phyloP scores from a whole-genome alignment of 2,329 filamentous ascomycete species.

The Cryoendolithus antarcticus region DNA sequence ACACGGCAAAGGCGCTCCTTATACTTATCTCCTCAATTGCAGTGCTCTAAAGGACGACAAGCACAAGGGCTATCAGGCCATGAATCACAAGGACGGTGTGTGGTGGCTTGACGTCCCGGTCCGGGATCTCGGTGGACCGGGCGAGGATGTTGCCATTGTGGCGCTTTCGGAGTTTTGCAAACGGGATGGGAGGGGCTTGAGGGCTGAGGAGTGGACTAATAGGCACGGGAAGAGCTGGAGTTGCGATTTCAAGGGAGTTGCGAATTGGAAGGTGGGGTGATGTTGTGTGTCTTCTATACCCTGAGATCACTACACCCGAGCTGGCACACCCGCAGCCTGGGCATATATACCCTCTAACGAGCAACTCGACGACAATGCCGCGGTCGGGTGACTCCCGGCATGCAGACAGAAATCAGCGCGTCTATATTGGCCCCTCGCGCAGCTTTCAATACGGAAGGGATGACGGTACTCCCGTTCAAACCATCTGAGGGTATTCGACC shows the following conservation, averaged over 20 bases:
- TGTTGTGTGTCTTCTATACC: constrained; percentile 1
- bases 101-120: constrained; percentile 68
- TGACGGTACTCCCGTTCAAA: too few species aligned
- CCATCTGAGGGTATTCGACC: too few species aligned
- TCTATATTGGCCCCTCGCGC: too few species aligned
- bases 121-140: constrained; percentile 52
- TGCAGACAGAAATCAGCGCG: too few species aligned
- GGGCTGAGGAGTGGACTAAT: constrained; percentile 30
- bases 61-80: too few species aligned
- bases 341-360: too few species aligned
- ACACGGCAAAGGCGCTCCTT: constrained; percentile 53
- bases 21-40: constrained; percentile 38
- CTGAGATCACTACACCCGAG: too few species aligned
- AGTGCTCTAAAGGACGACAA: too few species aligned
- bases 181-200: constrained; percentile 41
- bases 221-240: constrained; percentile 34
- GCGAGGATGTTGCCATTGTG: constrained; percentile 53
- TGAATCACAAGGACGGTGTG: constrained; percentile 48
- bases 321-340: too few species aligned
- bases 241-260: constrained; percentile 40
- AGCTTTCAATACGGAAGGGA: too few species aligned
- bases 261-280: constrained; percentile 41
- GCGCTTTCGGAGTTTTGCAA: constrained; percentile 44
- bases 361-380: too few species aligned
- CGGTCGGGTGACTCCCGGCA: too few species aligned